Base-by-base conservation (phyloP, 2,329 filamentous ascomycete species). In the Thielaviopsis populi region DNA sequence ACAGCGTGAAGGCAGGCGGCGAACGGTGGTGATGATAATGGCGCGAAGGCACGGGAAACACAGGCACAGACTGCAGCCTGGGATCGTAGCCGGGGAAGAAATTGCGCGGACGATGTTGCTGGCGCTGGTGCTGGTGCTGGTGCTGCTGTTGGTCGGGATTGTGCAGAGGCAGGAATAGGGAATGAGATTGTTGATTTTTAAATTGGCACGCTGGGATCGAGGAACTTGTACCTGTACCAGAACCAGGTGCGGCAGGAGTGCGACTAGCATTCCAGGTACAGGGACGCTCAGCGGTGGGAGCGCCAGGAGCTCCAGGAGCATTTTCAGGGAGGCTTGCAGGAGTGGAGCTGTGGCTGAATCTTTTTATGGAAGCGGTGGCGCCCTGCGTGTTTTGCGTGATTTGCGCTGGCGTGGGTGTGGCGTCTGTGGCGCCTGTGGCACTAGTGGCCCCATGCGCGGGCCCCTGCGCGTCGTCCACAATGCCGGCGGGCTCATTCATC, bases 211-310 rank as follows among this genome's bases (percentile, higher is more conserved):
- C 30, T n/a, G 53, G 53, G 53, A 56, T 56, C 27, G 27, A 11
- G 42, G 42, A 46, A 46, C 42, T 46, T 30, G 27, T n/a, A n/a
- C 53, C 53, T 30, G 27, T n/a, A n/a, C 53, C 53, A 56, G 53
- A 37, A 37, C 27, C 30, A 33, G 17, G 3, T 10, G 27, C 53
- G 30, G 53, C 53, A 56, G 53, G 53, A 56, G 53, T 56, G 27
- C 30, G n/a, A 56, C 53, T 56, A 56, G 53, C 15, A 33, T 30
- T 56, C 53, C 53, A 56, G 53, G 27, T 56, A 56, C 53, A 56
- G 53, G 53, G 53, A 56, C 27, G 30, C 19, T 56, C 53, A 59
- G 56, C 40, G 24, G 17, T 59, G 19, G 56, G 33, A 24, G 33
- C 1, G n/a, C 6, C 6, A 59, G 56, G 56, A 41, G 37, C 56